Evolutionary conservation across 140 eudicot species (phyloP).

Genomic region (Bidens hawaiensis): DNA sequence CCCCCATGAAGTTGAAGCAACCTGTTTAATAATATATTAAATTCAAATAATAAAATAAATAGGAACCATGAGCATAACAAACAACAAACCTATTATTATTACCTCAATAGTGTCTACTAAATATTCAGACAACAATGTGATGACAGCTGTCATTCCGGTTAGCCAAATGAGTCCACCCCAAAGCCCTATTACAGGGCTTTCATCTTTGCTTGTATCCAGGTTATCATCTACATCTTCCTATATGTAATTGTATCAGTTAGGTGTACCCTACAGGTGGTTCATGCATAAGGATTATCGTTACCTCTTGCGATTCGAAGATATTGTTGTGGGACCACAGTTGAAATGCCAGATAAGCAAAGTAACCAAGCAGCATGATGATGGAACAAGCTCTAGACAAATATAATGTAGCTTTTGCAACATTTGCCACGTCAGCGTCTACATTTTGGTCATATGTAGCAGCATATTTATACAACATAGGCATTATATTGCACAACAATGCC

Average conservation of each 20-base stretch:
- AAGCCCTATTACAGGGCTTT: constrained; percentile 44
- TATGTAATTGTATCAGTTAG: not conserved
- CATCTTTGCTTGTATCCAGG: constrained; percentile 20
- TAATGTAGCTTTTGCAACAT: constrained; percentile 27
- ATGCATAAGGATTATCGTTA: constrained; percentile 8
- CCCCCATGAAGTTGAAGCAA: constrained; percentile 79
- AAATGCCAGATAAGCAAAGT: constrained; percentile 60
- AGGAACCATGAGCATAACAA: not conserved
- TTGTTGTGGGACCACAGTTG: constrained; percentile 69
- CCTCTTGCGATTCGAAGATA: constrained; percentile 53
- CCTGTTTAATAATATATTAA: constrained; percentile 28
- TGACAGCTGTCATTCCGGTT: constrained; percentile 58
- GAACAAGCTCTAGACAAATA: constrained; percentile 50
- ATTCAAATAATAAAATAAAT: not conserved
- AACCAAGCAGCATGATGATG: constrained; percentile 59
- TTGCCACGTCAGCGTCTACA: constrained; percentile 16
- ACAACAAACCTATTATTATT: constrained; percentile 22
- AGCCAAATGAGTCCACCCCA: constrained; percentile 62
- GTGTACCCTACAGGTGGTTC: constrained; percentile 7
- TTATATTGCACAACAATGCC: constrained; percentile 50
- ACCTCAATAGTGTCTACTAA: constrained; percentile 88
- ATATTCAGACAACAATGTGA: constrained; percentile 73
- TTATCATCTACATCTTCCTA: constrained; percentile 39
- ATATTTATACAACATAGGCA: constrained; percentile 45
- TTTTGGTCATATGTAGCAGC: constrained; percentile 21